Evolutionary conservation across 2,329 filamentous ascomycete species (phyloP).

Genomic region (Aspergillus phoenicis): DNA sequence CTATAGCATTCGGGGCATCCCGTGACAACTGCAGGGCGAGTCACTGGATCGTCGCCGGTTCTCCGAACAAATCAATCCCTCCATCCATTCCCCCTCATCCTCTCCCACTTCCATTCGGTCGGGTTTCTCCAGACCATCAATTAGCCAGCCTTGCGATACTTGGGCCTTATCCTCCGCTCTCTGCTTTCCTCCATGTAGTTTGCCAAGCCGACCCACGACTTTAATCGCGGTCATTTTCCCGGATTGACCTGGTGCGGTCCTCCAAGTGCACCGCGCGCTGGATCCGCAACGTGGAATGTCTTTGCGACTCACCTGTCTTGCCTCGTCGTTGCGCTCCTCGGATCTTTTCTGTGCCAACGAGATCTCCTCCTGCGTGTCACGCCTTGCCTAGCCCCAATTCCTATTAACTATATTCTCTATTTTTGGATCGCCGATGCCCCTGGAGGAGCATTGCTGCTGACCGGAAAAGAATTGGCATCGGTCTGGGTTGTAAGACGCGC

Average conservation of each 20-base stretch:
- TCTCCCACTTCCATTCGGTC: not conserved
- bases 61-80: not conserved
- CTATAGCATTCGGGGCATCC: not conserved
- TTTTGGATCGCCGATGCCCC: slow-evolving; percentile 10
- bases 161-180: not conserved
- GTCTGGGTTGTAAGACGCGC: slow-evolving; percentile 21
- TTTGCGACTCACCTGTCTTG: slow-evolving; percentile 14
- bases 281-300: slow-evolving; percentile 25
- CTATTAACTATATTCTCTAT: slow-evolving; percentile 15
- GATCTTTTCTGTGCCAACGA: slow-evolving; percentile 18
- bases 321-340: slow-evolving; percentile 13
- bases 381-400: slow-evolving; percentile 17
- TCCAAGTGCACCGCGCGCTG: not conserved
- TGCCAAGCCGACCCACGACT: not conserved
- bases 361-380: slow-evolving; percentile 17
- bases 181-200: slow-evolving; percentile 1
- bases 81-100: not conserved
- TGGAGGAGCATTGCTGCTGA: slow-evolving; percentile 10
- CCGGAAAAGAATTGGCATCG: slow-evolving; percentile 1
- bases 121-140: not conserved
- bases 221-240: slow-evolving; percentile 7
- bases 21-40: slow-evolving; percentile 9
- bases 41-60: not conserved
- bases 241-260: not conserved
- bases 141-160: not conserved